Evolutionary conservation across 768 basidiomycete species (phyloP).

Genomic region (Kockovaella imperatae): DNA sequence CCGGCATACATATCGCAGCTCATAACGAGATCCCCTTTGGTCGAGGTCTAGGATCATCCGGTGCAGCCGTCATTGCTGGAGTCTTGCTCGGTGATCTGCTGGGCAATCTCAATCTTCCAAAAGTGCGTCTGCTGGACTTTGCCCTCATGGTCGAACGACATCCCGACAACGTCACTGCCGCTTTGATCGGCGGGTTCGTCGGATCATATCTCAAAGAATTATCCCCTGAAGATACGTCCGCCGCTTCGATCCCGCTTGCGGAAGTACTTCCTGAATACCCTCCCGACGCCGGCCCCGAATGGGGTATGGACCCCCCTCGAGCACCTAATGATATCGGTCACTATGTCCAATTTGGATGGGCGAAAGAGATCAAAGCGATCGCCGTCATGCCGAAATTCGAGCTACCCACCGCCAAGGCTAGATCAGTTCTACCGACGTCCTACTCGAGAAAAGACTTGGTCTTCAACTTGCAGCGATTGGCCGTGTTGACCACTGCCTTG

Average conservation of each 20-base stretch:
- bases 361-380: conserved; percentile 73
- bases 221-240: conserved; percentile 67
- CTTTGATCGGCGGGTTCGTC: conserved; percentile 91
- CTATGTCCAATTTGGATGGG: conserved; percentile 83
- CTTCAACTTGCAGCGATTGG: conserved; percentile 93
- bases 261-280: conserved; percentile 97
- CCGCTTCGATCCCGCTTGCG: conserved; percentile 82
- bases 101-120: conserved; percentile 62
- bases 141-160: conserved; percentile 99
- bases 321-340: conserved; percentile 90
- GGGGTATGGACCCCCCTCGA: conserved; percentile 79
- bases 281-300: conserved; percentile 77
- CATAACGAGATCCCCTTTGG: conserved; percentile 96
- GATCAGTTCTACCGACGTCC: conserved; percentile 71
- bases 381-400: conserved; percentile 94
- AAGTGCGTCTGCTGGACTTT: conserved; percentile 76
- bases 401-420: conserved; percentile 87
- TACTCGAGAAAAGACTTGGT: conserved; percentile 92
- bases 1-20: conserved; percentile 63
- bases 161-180: conserved; percentile 97
- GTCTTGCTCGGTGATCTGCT: conserved; percentile 82
- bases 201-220: conserved; percentile 91
- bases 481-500: conserved; percentile 90
- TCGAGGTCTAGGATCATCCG: conserved; percentile 92
- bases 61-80: conserved; percentile 97